Evolutionary conservation across 306 rosid species (phyloP).

Genomic region (Quercus parvula): DNA sequence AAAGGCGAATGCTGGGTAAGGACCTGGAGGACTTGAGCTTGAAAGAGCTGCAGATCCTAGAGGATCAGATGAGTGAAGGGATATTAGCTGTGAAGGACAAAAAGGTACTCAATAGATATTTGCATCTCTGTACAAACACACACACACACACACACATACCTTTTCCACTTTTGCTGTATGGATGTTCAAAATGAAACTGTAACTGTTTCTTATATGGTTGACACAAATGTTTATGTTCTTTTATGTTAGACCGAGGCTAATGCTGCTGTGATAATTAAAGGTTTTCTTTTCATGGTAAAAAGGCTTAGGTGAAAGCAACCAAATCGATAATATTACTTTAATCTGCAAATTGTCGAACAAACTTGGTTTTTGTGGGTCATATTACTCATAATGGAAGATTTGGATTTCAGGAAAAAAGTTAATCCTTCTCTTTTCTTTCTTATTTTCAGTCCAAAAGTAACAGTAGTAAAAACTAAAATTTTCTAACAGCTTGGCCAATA

Average conservation of each 20-base stretch:
- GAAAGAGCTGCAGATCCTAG: conserved; percentile 52
- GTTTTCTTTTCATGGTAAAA: no score
- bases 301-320: no score
- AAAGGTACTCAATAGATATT: conserved; percentile 37
- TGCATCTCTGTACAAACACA: background rate
- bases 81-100: conserved; percentile 50
- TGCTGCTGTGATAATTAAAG: no score
- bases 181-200: background rate
- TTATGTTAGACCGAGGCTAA: background rate
- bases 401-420: background rate
- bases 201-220: background rate
- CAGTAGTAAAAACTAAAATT: no score
- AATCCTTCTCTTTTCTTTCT: background rate
- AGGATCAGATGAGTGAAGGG: conserved; percentile 56
- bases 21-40: conserved; percentile 61
- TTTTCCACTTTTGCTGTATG: background rate
- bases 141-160: background rate
- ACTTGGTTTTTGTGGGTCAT: background rate
- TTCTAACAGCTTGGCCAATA: no score
- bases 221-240: background rate
- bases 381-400: background rate
- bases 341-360: background rate
- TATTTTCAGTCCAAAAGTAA: no score
- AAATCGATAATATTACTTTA: no score
- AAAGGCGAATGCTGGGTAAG: conserved; percentile 62